Evolutionary conservation across 1,284 basidiomycete genomes (phyloP), one percentile per base, ranked within the genome.

Genomic region (Gymnopus androsaceus): DNA sequence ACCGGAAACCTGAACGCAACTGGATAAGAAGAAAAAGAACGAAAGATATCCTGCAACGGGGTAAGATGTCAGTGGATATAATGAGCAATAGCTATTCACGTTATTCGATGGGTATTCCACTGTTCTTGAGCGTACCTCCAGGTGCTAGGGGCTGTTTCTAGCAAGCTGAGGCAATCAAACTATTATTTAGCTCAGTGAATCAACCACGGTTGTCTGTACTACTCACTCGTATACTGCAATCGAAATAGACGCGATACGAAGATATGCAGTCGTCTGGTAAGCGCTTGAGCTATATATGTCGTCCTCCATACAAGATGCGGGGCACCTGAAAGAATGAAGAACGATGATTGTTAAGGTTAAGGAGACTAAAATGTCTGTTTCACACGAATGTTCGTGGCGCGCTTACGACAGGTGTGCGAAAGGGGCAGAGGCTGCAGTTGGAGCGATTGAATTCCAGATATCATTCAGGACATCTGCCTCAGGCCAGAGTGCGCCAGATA

Each of bases 11-110:
- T n/a, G n/a, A n/a, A 42, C 41, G 23, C 25, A 61, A 78, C 78
- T 74, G 74, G 64, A 81, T 72, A 50, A 75, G 65, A 46, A 73
- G 59, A 59, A 81, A 77, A 12, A 81, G 70, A 33, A 73, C 59
- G 53, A 66, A 63, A 3, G 76, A 74, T 41, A 74, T 63, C 52
- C 77, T 78, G 61, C 46, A 55, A 51, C 28, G 36, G 51, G 47
- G 48, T 59, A n/a, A 46, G 40, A 25, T 14, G 34, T 12, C 50
- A n/a, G n/a, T n/a, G n/a, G n/a, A n/a, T n/a, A n/a, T 41, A 50
- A 48, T 58, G 19, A 45, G 30, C n/a, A 6, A 49, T 27, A 44
- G 42, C 37, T n/a, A n/a, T 75, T 53, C 57, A 79, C 76, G 71
- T 73, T 59, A 76, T 55, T 51, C 70, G 69, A 46, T 69, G 63